Evolutionary conservation across 805 yeast species (phyloP).

Genomic region (Tetrapisispora nanseiensis): DNA sequence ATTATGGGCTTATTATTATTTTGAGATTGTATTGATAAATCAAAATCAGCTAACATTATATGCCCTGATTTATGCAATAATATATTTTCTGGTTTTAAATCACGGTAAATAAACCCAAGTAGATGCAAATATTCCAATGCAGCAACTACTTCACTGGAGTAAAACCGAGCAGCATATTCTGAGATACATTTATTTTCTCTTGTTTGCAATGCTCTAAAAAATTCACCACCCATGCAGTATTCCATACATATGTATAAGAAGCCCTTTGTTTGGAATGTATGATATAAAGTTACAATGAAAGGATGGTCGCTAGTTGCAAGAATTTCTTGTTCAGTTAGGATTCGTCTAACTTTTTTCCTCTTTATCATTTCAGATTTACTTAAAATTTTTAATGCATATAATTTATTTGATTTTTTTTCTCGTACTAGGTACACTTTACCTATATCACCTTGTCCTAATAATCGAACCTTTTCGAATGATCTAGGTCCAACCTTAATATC

Average conservation of each 20-base stretch:
- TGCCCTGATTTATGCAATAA: constrained; percentile 93
- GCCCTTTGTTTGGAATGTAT: constrained; percentile 91
- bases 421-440: constrained; percentile 91
- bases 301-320: constrained; percentile 94
- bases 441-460: constrained; percentile 94
- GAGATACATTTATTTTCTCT: constrained; percentile 74
- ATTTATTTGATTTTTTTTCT: constrained; percentile 61
- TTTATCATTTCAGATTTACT: constrained; percentile 89
- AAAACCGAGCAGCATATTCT: constrained; percentile 84
- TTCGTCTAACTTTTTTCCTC: constrained; percentile 88
- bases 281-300: constrained; percentile 90
- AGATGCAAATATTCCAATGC: constrained; percentile 91
- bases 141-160: constrained; percentile 94
- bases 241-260: constrained; percentile 92
- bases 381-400: constrained; percentile 89
- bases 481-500: constrained; percentile 77
- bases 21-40: constrained; percentile 80
- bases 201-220: constrained; percentile 90
- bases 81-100: constrained; percentile 93
- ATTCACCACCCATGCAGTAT: constrained; percentile 98
- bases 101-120: constrained; percentile 95
- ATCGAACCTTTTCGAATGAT: constrained; percentile 78
- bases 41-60: constrained; percentile 95
- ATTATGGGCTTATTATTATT: constrained; percentile 57
- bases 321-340: constrained; percentile 93